Evolutionary conservation across 805 yeast genomes (phyloP).

Genomic region (Geotrichum ghanense): DNA sequence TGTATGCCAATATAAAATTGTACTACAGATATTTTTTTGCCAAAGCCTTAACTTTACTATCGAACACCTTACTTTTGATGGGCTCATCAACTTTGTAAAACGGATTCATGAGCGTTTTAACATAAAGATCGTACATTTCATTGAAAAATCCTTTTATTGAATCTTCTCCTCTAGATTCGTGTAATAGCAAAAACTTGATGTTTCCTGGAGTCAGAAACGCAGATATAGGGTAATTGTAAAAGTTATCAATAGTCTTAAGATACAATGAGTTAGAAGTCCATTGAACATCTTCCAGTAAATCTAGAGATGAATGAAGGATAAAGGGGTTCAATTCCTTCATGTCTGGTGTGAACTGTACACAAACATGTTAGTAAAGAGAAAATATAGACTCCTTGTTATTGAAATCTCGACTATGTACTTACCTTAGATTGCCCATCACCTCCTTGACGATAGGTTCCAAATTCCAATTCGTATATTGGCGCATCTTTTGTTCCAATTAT

Average conservation of each 20-base stretch:
- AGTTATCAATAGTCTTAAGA: slow-evolving; percentile 71
- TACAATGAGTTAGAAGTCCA: slow-evolving; percentile 61
- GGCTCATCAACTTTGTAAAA: slow-evolving; percentile 71
- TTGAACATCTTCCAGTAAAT: slow-evolving; percentile 82
- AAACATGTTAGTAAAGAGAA: background rate
- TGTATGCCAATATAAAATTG: no score
- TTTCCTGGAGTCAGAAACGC: slow-evolving; percentile 86
- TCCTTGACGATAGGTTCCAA: slow-evolving; percentile 60
- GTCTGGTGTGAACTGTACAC: slow-evolving; percentile 44
- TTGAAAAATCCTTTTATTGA: slow-evolving; percentile 70
- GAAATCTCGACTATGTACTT: slow-evolving; percentile 5
- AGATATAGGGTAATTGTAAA: slow-evolving; percentile 71
- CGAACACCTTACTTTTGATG: slow-evolving; percentile 64
- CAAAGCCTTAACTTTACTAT: slow-evolving; percentile 53
- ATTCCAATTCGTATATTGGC: slow-evolving; percentile 80
- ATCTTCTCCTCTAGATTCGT: slow-evolving; percentile 55
- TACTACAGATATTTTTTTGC: slow-evolving; percentile 67
- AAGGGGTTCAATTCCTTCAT: slow-evolving; percentile 78
- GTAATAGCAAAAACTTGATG: slow-evolving; percentile 64
- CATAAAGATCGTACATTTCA: slow-evolving; percentile 80
- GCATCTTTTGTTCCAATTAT: slow-evolving; percentile 79
- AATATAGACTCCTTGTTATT: background rate
- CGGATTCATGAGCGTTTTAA: slow-evolving; percentile 75
- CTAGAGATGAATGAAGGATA: slow-evolving; percentile 78
- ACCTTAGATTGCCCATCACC: slow-evolving; percentile 47